A percentile compares a stretch with the other conserved stretches of the same genome.
Evolutionary conservation across 2,329 filamentous ascomycete species (phyloP).

Genomic region (Teratosphaeria viscida): DNA sequence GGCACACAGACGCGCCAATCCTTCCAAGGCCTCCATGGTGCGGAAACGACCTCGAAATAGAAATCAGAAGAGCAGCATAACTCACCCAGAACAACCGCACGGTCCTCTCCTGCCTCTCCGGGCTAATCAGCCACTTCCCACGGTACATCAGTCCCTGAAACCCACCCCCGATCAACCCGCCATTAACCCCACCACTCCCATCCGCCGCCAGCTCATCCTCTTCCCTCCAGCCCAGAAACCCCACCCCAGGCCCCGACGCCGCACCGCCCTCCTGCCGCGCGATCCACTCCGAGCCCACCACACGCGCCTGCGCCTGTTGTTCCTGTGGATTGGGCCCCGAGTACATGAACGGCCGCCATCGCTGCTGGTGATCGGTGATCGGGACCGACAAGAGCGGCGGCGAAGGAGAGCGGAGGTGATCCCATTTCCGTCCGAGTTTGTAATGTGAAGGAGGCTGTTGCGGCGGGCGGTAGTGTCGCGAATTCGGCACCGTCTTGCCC

Average conservation of each 20-base stretch:
- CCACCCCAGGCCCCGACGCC: slow-evolving; percentile 26
- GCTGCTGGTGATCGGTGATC: slow-evolving; percentile 23
- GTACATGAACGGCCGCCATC: slow-evolving; percentile 28
- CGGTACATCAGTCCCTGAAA: slow-evolving; percentile 26
- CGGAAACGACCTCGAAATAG: background rate
- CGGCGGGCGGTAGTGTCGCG: slow-evolving; percentile 15
- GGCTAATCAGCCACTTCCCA: slow-evolving; percentile 34
- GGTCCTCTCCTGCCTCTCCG: slow-evolving; percentile 24
- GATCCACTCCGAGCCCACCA: slow-evolving; percentile 37
- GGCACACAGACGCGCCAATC: background rate
- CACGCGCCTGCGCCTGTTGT: slow-evolving; percentile 21
- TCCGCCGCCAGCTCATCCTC: slow-evolving; percentile 39
- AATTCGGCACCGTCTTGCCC: slow-evolving; percentile 8
- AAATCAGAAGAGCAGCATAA: slow-evolving; percentile 1
- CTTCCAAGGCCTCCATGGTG: background rate
- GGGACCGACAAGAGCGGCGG: slow-evolving; percentile 25
- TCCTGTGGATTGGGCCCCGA: slow-evolving; percentile 25
- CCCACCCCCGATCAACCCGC: slow-evolving; percentile 33
- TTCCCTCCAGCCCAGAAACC: slow-evolving; percentile 41
- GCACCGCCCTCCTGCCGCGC: slow-evolving; percentile 32
- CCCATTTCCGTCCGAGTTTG: slow-evolving; percentile 26
- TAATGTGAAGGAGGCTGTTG: slow-evolving; percentile 16
- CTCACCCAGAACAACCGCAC: slow-evolving; percentile 25
- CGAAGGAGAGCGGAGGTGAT: slow-evolving; percentile 23
- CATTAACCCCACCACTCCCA: slow-evolving; percentile 1